Conservation (phyloP, 164 flowering plant species). For the Cinnamomum micranthum region DNA sequence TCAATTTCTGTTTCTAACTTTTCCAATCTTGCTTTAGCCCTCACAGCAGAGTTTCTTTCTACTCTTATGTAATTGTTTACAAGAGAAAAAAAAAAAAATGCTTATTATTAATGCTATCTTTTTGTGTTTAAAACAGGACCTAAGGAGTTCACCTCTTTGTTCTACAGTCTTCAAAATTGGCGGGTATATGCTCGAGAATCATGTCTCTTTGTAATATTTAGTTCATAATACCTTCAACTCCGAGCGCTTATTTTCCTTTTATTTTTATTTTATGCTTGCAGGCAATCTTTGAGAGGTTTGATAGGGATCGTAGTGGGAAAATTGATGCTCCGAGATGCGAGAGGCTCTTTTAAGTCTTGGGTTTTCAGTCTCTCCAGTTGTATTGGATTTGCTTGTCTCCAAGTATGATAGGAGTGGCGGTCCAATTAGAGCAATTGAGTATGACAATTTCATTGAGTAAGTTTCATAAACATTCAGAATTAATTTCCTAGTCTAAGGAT, state of each 20-base stretch:
- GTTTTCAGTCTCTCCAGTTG: constrained; percentile 56
- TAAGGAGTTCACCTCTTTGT: constrained; percentile 70
- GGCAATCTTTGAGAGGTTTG: constrained; percentile 74
- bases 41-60: not conserved
- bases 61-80: not conserved
- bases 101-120: not conserved
- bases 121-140: constrained; percentile 59
- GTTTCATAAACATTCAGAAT: constrained; percentile 1
- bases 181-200: constrained; percentile 40
- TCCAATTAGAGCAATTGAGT: constrained; percentile 62
- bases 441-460: constrained; percentile 59
- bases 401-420: constrained; percentile 81
- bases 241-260: not conserved
- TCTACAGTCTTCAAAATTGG: constrained; percentile 88
- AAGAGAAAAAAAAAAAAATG: not conserved
- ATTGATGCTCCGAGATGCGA: constrained; percentile 60
- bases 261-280: constrained; percentile 17
- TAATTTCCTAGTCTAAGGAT: not conserved
- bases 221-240: too few species aligned
- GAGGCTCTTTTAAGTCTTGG: constrained; percentile 86
- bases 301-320: constrained; percentile 71
- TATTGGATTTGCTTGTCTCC: constrained; percentile 70
- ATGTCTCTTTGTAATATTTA: too few species aligned
- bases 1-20: too few species aligned
- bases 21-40: not conserved